phyloP scores from a whole-genome alignment of 208 protist genomes.

The Porcisia hertigi region DNA sequence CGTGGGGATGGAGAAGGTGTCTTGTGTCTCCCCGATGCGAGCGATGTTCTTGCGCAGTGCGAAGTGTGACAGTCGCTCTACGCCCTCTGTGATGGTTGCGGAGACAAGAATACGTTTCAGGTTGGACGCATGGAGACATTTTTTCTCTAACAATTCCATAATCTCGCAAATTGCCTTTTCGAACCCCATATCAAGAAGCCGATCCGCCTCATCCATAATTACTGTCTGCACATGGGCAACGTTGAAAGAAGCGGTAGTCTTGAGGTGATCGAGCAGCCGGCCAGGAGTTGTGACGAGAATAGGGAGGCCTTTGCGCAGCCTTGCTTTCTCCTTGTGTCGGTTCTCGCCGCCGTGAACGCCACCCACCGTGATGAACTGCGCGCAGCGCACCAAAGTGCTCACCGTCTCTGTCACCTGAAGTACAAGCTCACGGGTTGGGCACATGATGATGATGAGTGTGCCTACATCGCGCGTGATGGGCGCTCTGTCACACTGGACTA shows the following conservation, averaged over 20 bases:
- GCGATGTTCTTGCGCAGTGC: constrained; percentile 70
- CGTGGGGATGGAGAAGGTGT: constrained; percentile 76
- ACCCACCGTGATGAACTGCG: constrained; percentile 85
- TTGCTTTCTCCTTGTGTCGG: constrained; percentile 87
- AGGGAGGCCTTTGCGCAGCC: constrained; percentile 81
- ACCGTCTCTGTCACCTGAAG: constrained; percentile 82
- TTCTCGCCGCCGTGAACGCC: constrained; percentile 79
- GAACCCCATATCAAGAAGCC: constrained; percentile 99
- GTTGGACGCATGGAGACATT: constrained; percentile 77
- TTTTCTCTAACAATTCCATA: constrained; percentile 84
- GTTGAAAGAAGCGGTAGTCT: constrained; percentile 70
- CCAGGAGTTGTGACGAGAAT: constrained; percentile 87
- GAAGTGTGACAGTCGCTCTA: constrained; percentile 89
- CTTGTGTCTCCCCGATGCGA: constrained; percentile 64
- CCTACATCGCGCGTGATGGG: constrained; percentile 74
- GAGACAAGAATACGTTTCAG: constrained; percentile 98
- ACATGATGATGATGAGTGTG: constrained; percentile 84
- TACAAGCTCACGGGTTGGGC: constrained; percentile 87
- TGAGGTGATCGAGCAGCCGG: constrained; percentile 89
- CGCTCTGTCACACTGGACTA: constrained; percentile 74
- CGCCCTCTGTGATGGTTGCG: constrained; percentile 93
- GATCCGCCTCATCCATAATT: constrained; percentile 98
- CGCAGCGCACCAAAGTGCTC: constrained; percentile 69
- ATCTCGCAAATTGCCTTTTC: constrained; percentile 97
- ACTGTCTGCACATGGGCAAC: constrained; percentile 83